Evolutionary conservation across 768 basidiomycete genomes (phyloP), one percentile per base, ranked within the genome.

Genomic region (Mrakia hoshinonis): DNA sequence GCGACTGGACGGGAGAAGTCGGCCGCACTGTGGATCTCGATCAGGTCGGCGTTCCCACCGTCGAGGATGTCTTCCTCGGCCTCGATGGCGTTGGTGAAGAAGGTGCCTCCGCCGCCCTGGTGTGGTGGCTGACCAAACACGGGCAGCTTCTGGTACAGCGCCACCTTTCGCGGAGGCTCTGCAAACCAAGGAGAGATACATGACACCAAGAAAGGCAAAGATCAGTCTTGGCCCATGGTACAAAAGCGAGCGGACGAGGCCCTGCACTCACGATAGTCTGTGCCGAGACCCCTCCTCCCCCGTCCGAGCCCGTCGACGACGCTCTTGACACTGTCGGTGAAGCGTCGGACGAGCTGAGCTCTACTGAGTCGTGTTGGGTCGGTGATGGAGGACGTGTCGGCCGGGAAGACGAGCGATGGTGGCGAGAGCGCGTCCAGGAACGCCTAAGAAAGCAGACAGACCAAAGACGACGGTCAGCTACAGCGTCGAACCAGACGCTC

Each of bases 141-240:
- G 6, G 67, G 54, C 12, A 68, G 52, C 36, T 68, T 68, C 51
- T 68, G 67, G 67, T 58, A 68, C 24, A 68, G 58, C 2, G 67
- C 67, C 26, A 68, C 24, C 58, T 60, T 68, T 10, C 54, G 29
- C n/a, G 67, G 55, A 20, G 55, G 67, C 22, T 60, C 67, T 68
- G 36, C 38, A 31, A 31, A 51, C 34, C 18, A 67, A 12, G 38
- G 20, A 46, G 38, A 1, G 24, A 1, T 39, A 12, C 20, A 34
- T 18, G 7, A 18, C 29, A 15, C 15, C 5, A 20, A 4, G 51
- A 5, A 13, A 58, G 18, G n/a, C n/a, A n/a, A n/a, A n/a, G n/a
- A n/a, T n/a, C n/a, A n/a, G n/a, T n/a, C n/a, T n/a, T n/a, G n/a
- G n/a, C n/a, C n/a, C n/a, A n/a, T n/a, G n/a, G n/a, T n/a, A n/a